A percentile compares a stretch with the other conserved stretches of the same genome.
Conservation (phyloP, 805 yeast genomes). For the Cyberlindnera sargentensis region DNA sequence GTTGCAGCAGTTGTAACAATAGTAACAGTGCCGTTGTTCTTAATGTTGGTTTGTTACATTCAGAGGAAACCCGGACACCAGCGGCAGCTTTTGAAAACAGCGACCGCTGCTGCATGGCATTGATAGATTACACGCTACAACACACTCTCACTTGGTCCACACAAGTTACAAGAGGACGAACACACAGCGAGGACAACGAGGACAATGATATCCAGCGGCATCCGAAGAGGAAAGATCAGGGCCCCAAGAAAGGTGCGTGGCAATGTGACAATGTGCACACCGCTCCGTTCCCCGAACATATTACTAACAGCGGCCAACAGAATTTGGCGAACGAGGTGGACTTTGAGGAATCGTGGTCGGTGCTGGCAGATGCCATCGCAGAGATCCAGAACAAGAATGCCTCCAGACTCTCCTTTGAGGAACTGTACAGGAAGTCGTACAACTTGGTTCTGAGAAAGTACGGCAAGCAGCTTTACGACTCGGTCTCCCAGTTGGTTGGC, state of each 20-base stretch:
- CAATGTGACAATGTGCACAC: neutral
- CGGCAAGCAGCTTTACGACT: conserved; percentile 59
- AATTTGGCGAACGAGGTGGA: conserved; percentile 36
- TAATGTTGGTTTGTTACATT: neutral
- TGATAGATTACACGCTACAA: too few species aligned
- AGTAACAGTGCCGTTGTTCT: neutral
- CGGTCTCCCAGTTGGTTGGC: conserved; percentile 43
- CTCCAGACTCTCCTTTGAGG: conserved; percentile 71
- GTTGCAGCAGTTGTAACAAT: neutral
- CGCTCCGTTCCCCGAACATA: neutral
- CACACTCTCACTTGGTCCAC: too few species aligned
- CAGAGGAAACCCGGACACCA: neutral
- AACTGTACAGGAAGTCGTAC: conserved; percentile 73
- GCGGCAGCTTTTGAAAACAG: too few species aligned
- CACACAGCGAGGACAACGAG: neutral
- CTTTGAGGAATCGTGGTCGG: conserved; percentile 61
- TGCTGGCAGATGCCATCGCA: conserved; percentile 56
- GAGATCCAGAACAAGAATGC: conserved; percentile 72
- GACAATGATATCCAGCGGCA: conserved; percentile 24
- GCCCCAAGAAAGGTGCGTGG: conserved; percentile 48
- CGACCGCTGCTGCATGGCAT: too few species aligned
- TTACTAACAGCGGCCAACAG: conserved; percentile 6
- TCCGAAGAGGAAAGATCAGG: conserved; percentile 50
- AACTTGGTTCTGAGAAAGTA: conserved; percentile 63
- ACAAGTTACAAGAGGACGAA: too few species aligned